Evolutionary conservation across 2,329 filamentous ascomycete genomes (phyloP).

Genomic region (Xylariaceae sp.): DNA sequence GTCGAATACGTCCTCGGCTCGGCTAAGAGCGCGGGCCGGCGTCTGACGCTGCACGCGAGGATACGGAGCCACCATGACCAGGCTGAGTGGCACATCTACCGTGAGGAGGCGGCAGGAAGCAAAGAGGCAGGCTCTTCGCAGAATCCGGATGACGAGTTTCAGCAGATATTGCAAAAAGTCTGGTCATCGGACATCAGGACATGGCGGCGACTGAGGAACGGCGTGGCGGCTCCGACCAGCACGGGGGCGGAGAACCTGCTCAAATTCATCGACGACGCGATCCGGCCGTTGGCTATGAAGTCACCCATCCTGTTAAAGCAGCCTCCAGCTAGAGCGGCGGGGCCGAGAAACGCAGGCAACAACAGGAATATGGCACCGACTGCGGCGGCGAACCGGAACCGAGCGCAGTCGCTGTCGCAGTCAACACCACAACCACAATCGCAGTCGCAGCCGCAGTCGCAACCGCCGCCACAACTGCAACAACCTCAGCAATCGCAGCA

Average conservation of each 20-base stretch:
- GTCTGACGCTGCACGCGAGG: conserved; percentile 48
- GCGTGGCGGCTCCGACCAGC: conserved; percentile 37
- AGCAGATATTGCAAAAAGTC: conserved; percentile 24
- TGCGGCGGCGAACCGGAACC: conserved; percentile 11
- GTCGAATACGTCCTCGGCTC: conserved; percentile 46
- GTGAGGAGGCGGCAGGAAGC: no score
- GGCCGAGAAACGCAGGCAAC: conserved; percentile 14
- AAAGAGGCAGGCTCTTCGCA: conserved; percentile 21
- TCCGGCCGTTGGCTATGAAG: conserved; percentile 33
- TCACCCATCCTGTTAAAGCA: conserved; percentile 26
- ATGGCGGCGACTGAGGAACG: conserved; percentile 31
- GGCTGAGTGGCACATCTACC: conserved; percentile 47
- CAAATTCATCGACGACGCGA: conserved; percentile 40
- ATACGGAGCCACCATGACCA: conserved; percentile 44
- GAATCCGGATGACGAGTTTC: conserved; percentile 28
- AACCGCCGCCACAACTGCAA: background rate
- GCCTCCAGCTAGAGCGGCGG: conserved; percentile 16
- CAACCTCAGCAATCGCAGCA: conserved; percentile 6
- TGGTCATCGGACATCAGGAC: conserved; percentile 24
- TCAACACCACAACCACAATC: background rate
- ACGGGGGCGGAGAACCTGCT: conserved; percentile 43
- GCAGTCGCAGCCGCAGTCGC: background rate
- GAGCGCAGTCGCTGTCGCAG: no score
- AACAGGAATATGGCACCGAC: background rate
- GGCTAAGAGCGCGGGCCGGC: conserved; percentile 27